phyloP scores from a whole-genome alignment of 2,329 filamentous ascomycete genomes.

The Nannizziopsis arthrosporioides region DNA sequence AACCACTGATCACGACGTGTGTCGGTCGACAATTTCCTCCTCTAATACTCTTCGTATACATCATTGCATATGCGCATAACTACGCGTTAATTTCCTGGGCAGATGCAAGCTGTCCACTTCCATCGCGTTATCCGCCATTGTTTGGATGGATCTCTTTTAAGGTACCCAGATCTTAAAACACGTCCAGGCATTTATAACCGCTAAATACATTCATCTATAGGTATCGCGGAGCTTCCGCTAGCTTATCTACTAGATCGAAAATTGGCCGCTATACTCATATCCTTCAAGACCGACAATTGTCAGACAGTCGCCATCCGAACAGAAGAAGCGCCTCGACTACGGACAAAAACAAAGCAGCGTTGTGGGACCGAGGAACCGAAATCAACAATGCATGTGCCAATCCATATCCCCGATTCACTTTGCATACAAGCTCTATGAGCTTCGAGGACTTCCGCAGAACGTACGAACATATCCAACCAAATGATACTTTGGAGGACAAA shows the following conservation, averaged over 20 bases:
- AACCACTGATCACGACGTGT: background rate
- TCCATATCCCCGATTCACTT: conserved; percentile 30
- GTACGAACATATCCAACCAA: conserved; percentile 28
- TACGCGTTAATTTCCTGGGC: conserved; percentile 10
- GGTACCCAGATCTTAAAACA: conserved; percentile 25
- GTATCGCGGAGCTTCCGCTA: background rate
- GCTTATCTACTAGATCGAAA: background rate
- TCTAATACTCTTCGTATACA: background rate
- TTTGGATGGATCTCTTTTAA: conserved; percentile 21
- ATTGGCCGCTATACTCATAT: background rate
- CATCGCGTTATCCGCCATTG: conserved; percentile 26
- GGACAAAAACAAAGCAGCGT: background rate
- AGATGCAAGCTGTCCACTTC: conserved; percentile 33
- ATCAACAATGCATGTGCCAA: conserved; percentile 26
- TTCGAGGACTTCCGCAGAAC: conserved; percentile 28
- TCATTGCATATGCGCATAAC: background rate
- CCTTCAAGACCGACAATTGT: background rate
- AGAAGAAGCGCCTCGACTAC: background rate
- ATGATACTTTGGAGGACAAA: conserved; percentile 32
- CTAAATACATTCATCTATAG: background rate
- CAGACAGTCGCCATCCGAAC: background rate
- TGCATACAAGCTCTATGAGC: conserved; percentile 23
- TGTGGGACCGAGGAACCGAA: conserved; percentile 25
- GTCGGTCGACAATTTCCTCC: background rate
- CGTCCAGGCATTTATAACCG: background rate